Percentiles rank a stretch among this genome's conserved stretches.
phyloP scores from a whole-genome alignment of 202 grass and related monocot genomes.

The Schoenoplectus tabernaemontani region DNA sequence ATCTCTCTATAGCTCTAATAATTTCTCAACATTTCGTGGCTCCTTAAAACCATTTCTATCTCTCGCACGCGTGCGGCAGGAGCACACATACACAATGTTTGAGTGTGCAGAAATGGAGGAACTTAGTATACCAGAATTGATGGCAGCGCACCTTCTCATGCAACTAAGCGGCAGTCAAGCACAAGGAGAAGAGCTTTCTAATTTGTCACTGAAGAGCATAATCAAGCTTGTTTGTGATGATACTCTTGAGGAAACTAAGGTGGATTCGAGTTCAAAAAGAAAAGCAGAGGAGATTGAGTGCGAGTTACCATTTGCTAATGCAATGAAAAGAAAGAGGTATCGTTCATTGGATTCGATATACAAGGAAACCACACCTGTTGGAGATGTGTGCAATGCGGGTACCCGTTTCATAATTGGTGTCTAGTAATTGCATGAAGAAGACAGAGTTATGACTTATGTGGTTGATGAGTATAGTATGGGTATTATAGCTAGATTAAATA shows the following conservation, averaged over 20 bases:
- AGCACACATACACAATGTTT: neutral
- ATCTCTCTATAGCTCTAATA: neutral
- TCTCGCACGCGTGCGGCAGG: neutral
- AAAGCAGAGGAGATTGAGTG: neutral
- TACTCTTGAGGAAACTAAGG: neutral
- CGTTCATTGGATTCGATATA: conserved; percentile 31
- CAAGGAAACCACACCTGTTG: conserved; percentile 1
- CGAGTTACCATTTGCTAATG: neutral
- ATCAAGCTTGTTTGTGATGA: neutral
- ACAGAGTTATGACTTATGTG: neutral
- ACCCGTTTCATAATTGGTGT: neutral
- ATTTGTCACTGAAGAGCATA: neutral
- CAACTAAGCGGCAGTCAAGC: conserved; percentile 23
- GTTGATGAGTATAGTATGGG: neutral
- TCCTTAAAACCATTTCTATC: neutral
- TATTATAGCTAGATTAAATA: neutral
- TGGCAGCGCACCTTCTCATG: conserved; percentile 22
- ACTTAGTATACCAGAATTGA: conserved; percentile 6
- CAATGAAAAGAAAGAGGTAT: conserved; percentile 7
- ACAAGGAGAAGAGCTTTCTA: neutral
- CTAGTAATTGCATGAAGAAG: too few species aligned
- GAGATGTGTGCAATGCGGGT: too few species aligned
- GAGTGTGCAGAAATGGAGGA: neutral
- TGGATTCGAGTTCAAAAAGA: neutral
- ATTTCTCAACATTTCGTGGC: neutral